Base-by-base conservation (phyloP, 352 stramenopile genomes). In the Phytopythium chamaehyphon region DNA sequence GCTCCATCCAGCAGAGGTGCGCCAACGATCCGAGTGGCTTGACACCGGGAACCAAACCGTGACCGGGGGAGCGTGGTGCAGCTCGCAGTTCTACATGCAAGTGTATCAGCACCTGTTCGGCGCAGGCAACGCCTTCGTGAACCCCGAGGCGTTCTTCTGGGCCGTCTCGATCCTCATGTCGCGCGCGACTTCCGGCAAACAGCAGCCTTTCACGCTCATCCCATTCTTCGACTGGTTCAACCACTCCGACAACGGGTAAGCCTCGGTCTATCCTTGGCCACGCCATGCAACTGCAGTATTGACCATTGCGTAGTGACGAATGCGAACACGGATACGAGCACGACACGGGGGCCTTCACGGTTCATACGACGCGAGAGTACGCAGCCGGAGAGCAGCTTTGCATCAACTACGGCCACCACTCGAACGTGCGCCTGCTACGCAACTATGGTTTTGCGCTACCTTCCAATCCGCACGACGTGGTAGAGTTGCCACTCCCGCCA, bases 201-300 rank as follows among this genome's bases (percentile, higher is more conserved):
- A 73, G 28, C 83, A 92, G 61, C 83, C 83, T 22, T 94, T 94
- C 66, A 73, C 81, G 19, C 69, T 94, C 15, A 86, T 91, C 26
- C 83, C 83, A 28, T 89, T 91, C 61, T 91, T 94, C 50, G 83
- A 94, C 68, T 94, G 73, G 75, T 92, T 92, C 59, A 91, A 94
- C 50, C 83, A 94, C 48, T 62, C 64, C 23, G 64, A 82, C 42
- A 66, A 67, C 18, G 68, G 76, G 79, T 90, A 68, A 24, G 57
- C 2, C 23, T 4, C 8, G 2, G 15, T 15, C 10, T 46, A 23
- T n/a, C 21, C 9, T 47, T n/a, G 6, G 10, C 19, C 18, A 14
- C 22, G n/a, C n/a, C n/a, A n/a, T n/a, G n/a, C n/a, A n/a, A n/a
- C n/a, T n/a, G n/a, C n/a, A n/a, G n/a, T 36, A 5, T 18, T n/a